Percentiles rank a stretch among this genome's conserved stretches.
Evolutionary conservation across 2,329 filamentous ascomycete genomes (phyloP).

Genomic region (Cytospora paraplurivora): DNA sequence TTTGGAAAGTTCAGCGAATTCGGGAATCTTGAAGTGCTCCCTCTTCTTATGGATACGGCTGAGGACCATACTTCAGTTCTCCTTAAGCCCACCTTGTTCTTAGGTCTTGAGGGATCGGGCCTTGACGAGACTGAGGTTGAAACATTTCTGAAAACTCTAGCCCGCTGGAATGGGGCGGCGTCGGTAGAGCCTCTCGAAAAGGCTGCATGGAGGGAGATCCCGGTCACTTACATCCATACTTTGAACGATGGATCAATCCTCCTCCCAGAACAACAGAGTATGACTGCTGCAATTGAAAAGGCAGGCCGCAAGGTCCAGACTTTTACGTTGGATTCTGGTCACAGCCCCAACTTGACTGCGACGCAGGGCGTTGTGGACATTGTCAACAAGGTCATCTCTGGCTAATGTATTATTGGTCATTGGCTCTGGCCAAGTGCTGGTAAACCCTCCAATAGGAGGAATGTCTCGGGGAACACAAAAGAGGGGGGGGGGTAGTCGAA

Average conservation of each 20-base stretch:
- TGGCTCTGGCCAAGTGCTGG: too few species aligned
- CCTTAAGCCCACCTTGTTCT: not conserved
- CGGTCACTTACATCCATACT: constrained; percentile 7
- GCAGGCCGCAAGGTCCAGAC: constrained; percentile 2
- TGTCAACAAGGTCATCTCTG: not conserved
- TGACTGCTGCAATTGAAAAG: not conserved
- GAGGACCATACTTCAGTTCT: constrained; percentile 2
- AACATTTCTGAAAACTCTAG: not conserved
- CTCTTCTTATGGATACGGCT: not conserved
- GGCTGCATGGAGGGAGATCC: constrained; percentile 9
- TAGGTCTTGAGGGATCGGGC: constrained; percentile 1
- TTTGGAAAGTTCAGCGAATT: not conserved
- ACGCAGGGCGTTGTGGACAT: constrained; percentile 2
- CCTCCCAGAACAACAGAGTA: not conserved
- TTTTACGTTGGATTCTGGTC: constrained; percentile 5
- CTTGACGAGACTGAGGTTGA: not conserved
- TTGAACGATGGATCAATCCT: not conserved
- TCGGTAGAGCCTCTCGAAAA: not conserved
- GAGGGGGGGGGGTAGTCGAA: too few species aligned
- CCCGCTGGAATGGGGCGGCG: constrained; percentile 5
- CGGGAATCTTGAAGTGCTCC: not conserved
- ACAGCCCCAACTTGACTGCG: constrained; percentile 6
- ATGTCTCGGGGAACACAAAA: too few species aligned
- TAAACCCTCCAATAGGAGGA: too few species aligned
- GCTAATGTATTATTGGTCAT: not conserved